phyloP scores from a whole-genome alignment of 2,329 filamentous ascomycete genomes.

The Xylaria sp. region DNA sequence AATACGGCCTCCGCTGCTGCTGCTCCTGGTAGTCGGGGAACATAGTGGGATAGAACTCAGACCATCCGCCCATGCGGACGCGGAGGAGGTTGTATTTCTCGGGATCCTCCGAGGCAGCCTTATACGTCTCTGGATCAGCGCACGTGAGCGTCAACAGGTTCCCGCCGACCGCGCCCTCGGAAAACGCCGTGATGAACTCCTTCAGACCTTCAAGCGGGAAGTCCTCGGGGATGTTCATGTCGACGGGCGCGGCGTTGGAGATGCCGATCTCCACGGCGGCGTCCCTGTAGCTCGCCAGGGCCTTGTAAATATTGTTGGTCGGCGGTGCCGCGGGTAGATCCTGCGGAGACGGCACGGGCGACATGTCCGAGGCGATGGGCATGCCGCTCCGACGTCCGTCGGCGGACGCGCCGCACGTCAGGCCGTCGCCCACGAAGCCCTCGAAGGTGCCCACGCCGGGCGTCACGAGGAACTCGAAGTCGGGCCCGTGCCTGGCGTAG shows the following conservation, averaged over 20 bases:
- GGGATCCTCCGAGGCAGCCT: slow-evolving; percentile 34
- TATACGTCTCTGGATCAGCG: slow-evolving; percentile 40
- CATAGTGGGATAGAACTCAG: slow-evolving; percentile 42
- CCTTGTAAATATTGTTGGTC: slow-evolving; percentile 38
- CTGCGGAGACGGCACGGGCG: slow-evolving; percentile 37
- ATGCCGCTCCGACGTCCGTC: slow-evolving; percentile 39
- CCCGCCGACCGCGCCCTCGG: slow-evolving; percentile 37
- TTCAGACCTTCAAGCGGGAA: slow-evolving; percentile 37
- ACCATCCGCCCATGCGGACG: slow-evolving; percentile 42
- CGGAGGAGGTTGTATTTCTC: slow-evolving; percentile 41
- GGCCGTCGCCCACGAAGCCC: slow-evolving; percentile 40
- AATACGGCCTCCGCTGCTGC: slow-evolving; percentile 40
- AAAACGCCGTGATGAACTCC: slow-evolving; percentile 33
- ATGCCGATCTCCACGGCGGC: slow-evolving; percentile 34
- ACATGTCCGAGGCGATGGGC: slow-evolving; percentile 41
- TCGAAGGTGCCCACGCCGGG: slow-evolving; percentile 41
- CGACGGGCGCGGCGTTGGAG: slow-evolving; percentile 41
- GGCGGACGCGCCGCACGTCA: slow-evolving; percentile 39
- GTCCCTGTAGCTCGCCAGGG: slow-evolving; percentile 29
- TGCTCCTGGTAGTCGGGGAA: slow-evolving; percentile 42
- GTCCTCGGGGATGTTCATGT: slow-evolving; percentile 43
- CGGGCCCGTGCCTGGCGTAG: slow-evolving; percentile 29
- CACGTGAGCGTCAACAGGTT: slow-evolving; percentile 41
- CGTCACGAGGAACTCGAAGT: slow-evolving; percentile 39
- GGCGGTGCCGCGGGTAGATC: slow-evolving; percentile 34